These are phyloP conservation scores for Daedaleopsis nitida DNA, from an alignment of 768 basidiomycete genomes.

Conservation along the genomic window DNA sequence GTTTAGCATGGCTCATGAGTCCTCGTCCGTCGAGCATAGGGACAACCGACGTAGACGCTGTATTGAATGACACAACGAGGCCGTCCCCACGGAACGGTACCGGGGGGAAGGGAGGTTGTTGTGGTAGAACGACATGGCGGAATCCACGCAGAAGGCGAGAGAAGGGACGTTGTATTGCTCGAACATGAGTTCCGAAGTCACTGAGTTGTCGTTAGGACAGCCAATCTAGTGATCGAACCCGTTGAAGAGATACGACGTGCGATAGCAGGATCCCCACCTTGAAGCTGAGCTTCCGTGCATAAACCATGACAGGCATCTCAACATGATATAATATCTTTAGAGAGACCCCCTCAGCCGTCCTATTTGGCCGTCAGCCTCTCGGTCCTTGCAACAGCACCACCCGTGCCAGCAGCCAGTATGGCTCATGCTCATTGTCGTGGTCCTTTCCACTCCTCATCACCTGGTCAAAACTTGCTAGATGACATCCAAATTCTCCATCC, in stretches of 20 bases:
- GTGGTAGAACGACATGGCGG: constrained; percentile 90
- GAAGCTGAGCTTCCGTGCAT: too few relatives aligned
- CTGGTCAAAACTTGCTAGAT: too few relatives aligned
- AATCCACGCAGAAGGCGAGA: constrained; percentile 86
- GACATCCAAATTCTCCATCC: too few relatives aligned
- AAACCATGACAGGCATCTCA: too few relatives aligned
- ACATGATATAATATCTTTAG: too few relatives aligned
- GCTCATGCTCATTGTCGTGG: too few relatives aligned
- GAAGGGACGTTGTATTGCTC: constrained; percentile 89
- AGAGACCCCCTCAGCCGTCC: too few relatives aligned
- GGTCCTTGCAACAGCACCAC: too few relatives aligned
- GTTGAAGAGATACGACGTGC: background rate
- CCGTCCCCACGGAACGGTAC: constrained; percentile 64
- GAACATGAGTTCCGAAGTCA: constrained; percentile 96
- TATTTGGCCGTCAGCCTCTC: too few relatives aligned
- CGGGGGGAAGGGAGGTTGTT: constrained; percentile 52
- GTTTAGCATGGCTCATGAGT: constrained; percentile 81
- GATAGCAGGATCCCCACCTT: too few relatives aligned
- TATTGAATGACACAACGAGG: constrained; percentile 88
- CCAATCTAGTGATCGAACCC: background rate
- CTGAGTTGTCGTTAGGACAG: constrained; percentile 39
- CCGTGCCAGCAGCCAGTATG: too few relatives aligned
- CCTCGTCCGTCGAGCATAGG: constrained; percentile 85
- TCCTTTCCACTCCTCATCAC: too few relatives aligned
- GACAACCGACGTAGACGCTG: constrained; percentile 87